Conservation (phyloP, 805 yeast genomes). For the Teunomyces lycoperdinae region DNA sequence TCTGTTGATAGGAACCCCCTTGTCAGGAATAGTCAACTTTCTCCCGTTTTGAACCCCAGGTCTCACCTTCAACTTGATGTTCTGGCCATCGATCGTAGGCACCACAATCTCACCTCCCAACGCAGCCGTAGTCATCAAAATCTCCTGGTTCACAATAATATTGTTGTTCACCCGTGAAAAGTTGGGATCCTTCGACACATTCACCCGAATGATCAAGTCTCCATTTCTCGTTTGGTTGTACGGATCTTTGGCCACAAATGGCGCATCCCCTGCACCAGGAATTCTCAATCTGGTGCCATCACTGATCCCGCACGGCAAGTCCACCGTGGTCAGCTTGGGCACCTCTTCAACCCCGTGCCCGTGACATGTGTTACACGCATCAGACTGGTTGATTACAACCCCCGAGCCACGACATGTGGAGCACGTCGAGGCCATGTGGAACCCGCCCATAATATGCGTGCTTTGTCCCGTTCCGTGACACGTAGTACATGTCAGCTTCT, state of each 20-base stretch:
- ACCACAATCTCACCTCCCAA: constrained; percentile 87
- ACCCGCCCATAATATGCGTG: constrained; percentile 86
- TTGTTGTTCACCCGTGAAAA: constrained; percentile 61
- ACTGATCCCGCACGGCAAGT: constrained; percentile 82
- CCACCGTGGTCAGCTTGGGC: constrained; percentile 70
- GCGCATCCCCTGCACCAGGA: constrained; percentile 88
- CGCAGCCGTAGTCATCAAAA: constrained; percentile 94
- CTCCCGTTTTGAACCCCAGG: constrained; percentile 81
- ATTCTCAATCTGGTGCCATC: constrained; percentile 86
- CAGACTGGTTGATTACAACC: constrained; percentile 61
- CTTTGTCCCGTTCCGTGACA: constrained; percentile 95
- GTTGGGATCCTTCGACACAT: constrained; percentile 68
- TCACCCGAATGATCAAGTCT: constrained; percentile 79
- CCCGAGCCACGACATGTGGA: constrained; percentile 86
- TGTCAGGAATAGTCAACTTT: constrained; percentile 71
- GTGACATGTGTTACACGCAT: constrained; percentile 77
- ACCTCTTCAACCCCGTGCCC: constrained; percentile 82
- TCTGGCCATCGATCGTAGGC: constrained; percentile 86
- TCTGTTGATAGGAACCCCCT: constrained; percentile 75
- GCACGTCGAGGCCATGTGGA: constrained; percentile 96
- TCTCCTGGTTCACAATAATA: constrained; percentile 59
- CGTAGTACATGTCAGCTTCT: constrained; percentile 72
- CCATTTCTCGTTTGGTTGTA: constrained; percentile 73
- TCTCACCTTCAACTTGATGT: constrained; percentile 74
- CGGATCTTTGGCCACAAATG: constrained; percentile 68